phyloP scores from a whole-genome alignment of 23 red algal species.

The Gracilaria vermiculophylla region DNA sequence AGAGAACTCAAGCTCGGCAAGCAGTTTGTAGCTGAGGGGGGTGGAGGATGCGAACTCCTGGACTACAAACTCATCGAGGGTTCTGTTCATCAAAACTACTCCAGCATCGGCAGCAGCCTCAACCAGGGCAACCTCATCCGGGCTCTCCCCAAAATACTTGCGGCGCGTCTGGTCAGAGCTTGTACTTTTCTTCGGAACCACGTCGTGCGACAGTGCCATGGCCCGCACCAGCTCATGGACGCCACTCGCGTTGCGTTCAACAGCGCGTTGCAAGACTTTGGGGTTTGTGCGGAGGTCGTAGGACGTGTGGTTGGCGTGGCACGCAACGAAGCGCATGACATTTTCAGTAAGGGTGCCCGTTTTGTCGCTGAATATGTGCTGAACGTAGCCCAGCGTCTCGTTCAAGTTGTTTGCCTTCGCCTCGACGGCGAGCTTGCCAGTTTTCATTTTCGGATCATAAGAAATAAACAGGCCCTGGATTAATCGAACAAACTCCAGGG shows the following conservation, averaged over 20 bases:
- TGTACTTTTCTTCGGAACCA: constrained; percentile 49
- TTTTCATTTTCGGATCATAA: constrained; percentile 65
- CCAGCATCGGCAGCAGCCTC: constrained; percentile 67
- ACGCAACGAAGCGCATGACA: constrained; percentile 80
- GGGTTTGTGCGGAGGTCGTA: constrained; percentile 48
- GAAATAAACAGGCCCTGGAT: constrained; percentile 80
- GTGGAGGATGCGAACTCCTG: not conserved
- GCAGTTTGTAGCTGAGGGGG: constrained; percentile 41
- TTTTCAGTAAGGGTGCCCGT: constrained; percentile 91
- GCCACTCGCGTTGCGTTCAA: not conserved
- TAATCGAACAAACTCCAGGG: constrained; percentile 84
- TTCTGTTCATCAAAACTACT: constrained; percentile 38
- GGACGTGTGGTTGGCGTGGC: constrained; percentile 38
- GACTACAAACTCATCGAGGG: constrained; percentile 26
- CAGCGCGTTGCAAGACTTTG: constrained; percentile 7
- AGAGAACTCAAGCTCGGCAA: constrained; percentile 77
- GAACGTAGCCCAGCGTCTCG: constrained; percentile 71
- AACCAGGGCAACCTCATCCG: constrained; percentile 92
- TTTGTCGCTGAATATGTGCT: constrained; percentile 85
- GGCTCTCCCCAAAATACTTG: constrained; percentile 74
- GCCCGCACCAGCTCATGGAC: constrained; percentile 65
- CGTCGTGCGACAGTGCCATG: constrained; percentile 91
- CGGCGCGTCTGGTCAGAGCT: not conserved
- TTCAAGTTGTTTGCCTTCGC: constrained; percentile 75
- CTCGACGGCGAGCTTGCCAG: constrained; percentile 23